A percentile compares a stretch with the other conserved stretches of the same genome.
phyloP scores from a whole-genome alignment of 495 filamentous ascomycete species.

The Neurospora sp. region DNA sequence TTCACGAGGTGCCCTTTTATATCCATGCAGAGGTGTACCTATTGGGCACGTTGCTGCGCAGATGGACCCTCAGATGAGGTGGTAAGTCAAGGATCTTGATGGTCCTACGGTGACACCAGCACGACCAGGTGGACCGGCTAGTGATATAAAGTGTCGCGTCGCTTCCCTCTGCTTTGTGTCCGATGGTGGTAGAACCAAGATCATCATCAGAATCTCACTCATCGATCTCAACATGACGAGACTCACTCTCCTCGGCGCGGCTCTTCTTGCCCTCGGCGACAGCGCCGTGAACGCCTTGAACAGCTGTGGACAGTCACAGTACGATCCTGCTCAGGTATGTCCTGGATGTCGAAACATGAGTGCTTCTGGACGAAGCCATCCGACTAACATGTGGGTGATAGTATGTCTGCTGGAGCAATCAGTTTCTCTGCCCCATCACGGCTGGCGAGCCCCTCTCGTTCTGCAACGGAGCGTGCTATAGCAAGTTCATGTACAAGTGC shows the following conservation, averaged over 20 bases:
- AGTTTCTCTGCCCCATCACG: slow-evolving; percentile 23
- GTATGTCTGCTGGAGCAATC: slow-evolving; percentile 24
- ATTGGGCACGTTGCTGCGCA: neutral
- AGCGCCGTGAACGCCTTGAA: slow-evolving; percentile 9
- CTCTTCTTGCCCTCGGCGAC: slow-evolving; percentile 8
- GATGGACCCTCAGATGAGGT: neutral
- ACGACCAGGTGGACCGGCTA: neutral
- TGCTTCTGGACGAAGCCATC: neutral
- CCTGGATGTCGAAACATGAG: neutral
- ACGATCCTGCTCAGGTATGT: slow-evolving; percentile 21
- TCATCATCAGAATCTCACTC: neutral
- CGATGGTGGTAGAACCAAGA: neutral
- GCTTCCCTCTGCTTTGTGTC: neutral
- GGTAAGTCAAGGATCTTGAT: neutral
- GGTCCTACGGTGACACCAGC: neutral
- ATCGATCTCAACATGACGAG: slow-evolving; percentile 10
- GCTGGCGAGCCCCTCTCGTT: slow-evolving; percentile 20
- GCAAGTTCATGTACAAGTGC: slow-evolving; percentile 33
- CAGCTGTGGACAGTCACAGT: slow-evolving; percentile 17
- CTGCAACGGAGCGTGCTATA: slow-evolving; percentile 26
- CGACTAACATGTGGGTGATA: neutral
- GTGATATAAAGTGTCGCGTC: neutral
- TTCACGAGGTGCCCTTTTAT: too few relatives aligned
- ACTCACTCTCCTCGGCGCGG: slow-evolving; percentile 4
- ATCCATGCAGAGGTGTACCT: too few relatives aligned